Conservation (phyloP, 768 basidiomycete genomes). For the Boletus subparvulus region DNA sequence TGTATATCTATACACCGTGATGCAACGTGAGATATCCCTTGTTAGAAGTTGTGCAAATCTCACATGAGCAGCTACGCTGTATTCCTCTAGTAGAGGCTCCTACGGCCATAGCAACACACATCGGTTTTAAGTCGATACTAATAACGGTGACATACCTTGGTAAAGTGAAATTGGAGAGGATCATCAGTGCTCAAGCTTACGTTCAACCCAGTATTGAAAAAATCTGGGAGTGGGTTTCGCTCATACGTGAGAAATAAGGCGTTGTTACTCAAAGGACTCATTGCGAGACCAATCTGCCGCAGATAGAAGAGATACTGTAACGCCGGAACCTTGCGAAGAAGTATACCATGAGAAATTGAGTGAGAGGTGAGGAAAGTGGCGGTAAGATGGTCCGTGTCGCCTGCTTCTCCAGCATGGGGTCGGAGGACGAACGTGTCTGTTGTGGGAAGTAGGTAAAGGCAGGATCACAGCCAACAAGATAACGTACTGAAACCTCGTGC, state of each 20-base stretch:
- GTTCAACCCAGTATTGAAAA: constrained; percentile 94
- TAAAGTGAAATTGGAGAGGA: constrained; percentile 97
- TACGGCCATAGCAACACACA: constrained; percentile 29
- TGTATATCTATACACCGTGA: constrained; percentile 72
- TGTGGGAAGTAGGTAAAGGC: not conserved
- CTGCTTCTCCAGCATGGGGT: constrained; percentile 97
- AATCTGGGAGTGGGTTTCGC: constrained; percentile 94
- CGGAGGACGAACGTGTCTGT: constrained; percentile 95
- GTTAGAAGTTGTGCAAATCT: constrained; percentile 23
- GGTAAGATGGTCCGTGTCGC: constrained; percentile 95
- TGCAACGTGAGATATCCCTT: not conserved
- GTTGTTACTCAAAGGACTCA: constrained; percentile 98
- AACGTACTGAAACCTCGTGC: constrained; percentile 86
- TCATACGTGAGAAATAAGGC: constrained; percentile 96
- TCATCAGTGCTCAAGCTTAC: constrained; percentile 96
- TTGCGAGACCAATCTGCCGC: constrained; percentile 97
- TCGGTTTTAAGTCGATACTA: not conserved
- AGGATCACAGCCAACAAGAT: constrained; percentile 2
- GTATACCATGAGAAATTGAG: constrained; percentile 98
- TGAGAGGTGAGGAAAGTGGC: constrained; percentile 96
- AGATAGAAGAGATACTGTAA: constrained; percentile 97
- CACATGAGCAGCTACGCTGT: constrained; percentile 96
- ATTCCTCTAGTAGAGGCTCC: constrained; percentile 96
- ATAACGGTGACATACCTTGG: constrained; percentile 60
- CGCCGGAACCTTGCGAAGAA: constrained; percentile 95